Conservation (phyloP, 805 yeast genomes). For the Nakazawaea peltata region DNA sequence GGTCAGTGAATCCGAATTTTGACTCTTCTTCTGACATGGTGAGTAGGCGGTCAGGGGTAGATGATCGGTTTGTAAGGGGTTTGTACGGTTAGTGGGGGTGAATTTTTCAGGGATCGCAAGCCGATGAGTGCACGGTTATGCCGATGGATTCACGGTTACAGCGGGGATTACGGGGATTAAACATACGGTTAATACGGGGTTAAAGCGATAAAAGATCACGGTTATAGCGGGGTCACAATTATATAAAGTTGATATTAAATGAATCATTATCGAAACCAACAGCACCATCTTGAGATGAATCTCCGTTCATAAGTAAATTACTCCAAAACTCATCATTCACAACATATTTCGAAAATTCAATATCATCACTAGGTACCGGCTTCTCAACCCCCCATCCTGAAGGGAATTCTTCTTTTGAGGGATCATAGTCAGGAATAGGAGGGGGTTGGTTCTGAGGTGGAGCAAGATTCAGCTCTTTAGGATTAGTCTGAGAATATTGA, state of each 20-base stretch:
- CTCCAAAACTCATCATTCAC: constrained; percentile 70
- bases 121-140: no score
- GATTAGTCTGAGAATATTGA: background rate
- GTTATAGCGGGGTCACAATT: no score
- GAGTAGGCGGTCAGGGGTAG: no score
- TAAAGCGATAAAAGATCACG: no score
- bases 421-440: background rate
- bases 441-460: background rate
- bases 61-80: no score
- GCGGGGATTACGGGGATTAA: background rate
- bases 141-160: no score
- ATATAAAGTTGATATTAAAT: constrained; percentile 1
- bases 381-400: background rate
- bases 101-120: no score
- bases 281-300: constrained; percentile 8
- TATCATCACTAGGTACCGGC: constrained; percentile 13
- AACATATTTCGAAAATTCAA: constrained; percentile 43
- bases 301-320: constrained; percentile 32
- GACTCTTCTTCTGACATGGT: constrained; percentile 1
- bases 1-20: constrained; percentile 28
- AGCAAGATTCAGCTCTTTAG: background rate
- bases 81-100: no score
- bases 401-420: background rate
- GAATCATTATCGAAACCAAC: background rate
- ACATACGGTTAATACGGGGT: background rate